A percentile compares a stretch with the other conserved stretches of the same genome.
phyloP scores from a whole-genome alignment of 176 grass and related monocot species.

The Stipa capillata region DNA sequence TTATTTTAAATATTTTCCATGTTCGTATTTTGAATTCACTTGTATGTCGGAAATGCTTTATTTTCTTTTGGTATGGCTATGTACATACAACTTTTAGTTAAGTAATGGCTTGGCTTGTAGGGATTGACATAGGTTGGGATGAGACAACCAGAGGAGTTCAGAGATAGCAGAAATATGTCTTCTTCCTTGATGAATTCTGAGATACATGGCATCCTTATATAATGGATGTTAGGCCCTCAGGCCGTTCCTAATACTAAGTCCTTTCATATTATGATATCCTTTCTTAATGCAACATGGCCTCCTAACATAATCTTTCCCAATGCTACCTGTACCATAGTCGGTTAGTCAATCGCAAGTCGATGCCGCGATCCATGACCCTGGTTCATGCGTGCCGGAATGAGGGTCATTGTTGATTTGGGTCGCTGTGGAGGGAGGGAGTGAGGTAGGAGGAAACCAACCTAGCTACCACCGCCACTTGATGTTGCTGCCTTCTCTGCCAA shows the following conservation, averaged over 20 bases:
- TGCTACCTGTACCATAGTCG: too few species aligned
- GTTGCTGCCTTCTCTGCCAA: background rate
- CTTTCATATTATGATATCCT: too few species aligned
- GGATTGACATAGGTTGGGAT: background rate
- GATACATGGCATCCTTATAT: background rate
- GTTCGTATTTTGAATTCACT: background rate
- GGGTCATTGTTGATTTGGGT: background rate
- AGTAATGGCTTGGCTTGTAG: background rate
- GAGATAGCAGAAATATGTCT: background rate
- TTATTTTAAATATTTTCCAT: background rate
- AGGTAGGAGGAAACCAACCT: background rate
- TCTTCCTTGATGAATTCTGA: background rate
- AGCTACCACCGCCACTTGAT: background rate
- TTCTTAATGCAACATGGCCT: too few species aligned
- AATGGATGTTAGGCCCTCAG: background rate
- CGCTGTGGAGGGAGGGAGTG: background rate
- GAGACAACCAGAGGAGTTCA: background rate
- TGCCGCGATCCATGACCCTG: background rate
- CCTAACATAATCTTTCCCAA: too few species aligned
- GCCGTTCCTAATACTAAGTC: too few species aligned
- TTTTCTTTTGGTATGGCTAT: background rate
- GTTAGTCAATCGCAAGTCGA: too few species aligned
- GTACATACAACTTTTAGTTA: background rate
- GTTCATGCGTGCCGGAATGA: background rate
- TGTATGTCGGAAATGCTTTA: background rate